A percentile compares a stretch with the other conserved stretches of the same genome.
Evolutionary conservation across 1,284 basidiomycete species (phyloP).

Genomic region (Ustilago sp.): DNA sequence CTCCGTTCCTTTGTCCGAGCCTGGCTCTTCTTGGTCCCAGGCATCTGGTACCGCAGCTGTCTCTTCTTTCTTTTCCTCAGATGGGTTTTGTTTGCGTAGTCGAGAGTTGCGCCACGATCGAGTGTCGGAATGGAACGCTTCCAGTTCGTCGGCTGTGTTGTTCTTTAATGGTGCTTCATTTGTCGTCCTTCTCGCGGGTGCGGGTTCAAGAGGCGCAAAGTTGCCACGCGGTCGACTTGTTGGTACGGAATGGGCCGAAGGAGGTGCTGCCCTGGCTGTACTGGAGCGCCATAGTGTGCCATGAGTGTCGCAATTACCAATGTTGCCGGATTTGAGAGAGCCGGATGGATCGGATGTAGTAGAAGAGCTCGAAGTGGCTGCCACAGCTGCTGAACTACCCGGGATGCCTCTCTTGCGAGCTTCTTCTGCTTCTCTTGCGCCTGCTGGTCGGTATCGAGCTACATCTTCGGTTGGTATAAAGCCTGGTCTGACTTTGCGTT

Average conservation of each 20-base stretch:
- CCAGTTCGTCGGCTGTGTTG: background rate
- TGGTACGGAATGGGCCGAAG: background rate
- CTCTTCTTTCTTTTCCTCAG: background rate
- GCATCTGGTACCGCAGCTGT: slow-evolving; percentile 11
- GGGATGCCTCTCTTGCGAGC: slow-evolving; percentile 22
- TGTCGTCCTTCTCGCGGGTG: background rate
- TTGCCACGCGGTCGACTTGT: slow-evolving; percentile 6
- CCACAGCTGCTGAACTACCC: slow-evolving; percentile 9
- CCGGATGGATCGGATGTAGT: background rate
- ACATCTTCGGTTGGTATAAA: slow-evolving; percentile 96
- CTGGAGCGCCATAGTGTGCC: slow-evolving; percentile 12
- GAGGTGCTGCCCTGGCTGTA: background rate
- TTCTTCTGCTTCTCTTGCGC: slow-evolving; percentile 39
- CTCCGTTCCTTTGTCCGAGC: background rate
- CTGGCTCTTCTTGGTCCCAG: slow-evolving; percentile 11
- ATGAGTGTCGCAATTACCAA: background rate
- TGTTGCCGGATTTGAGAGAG: background rate
- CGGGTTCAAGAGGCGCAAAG: slow-evolving; percentile 15
- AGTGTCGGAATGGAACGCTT: background rate
- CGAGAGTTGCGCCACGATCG: slow-evolving; percentile 33
- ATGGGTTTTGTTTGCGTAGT: slow-evolving; percentile 20
- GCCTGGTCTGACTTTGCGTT: slow-evolving; percentile 89
- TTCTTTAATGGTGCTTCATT: background rate
- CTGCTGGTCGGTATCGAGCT: slow-evolving; percentile 76
- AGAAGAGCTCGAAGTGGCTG: background rate